These are phyloP conservation scores for Carex kokanica DNA, from an alignment of 176 grass and related monocot genomes.

Conservation along the genomic window DNA sequence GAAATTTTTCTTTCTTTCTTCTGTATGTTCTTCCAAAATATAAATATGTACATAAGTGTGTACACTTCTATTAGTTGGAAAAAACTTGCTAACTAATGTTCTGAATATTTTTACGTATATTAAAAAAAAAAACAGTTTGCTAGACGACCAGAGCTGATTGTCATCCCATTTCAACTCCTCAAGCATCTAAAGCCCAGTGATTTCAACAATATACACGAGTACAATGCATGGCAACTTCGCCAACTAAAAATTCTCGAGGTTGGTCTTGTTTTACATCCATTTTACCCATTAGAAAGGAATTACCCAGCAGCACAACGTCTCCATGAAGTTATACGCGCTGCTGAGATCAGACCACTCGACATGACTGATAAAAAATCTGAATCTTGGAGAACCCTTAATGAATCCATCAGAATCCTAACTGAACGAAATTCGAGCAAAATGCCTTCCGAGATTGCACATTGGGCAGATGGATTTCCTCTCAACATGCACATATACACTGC, in stretches of 20 bases:
- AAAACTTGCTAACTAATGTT: neutral
- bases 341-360: slow-evolving; percentile 29
- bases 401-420: slow-evolving; percentile 29
- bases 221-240: slow-evolving; percentile 55
- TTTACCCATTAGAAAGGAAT: slow-evolving; percentile 24
- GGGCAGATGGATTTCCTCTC: slow-evolving; percentile 65
- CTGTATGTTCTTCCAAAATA: neutral
- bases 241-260: slow-evolving; percentile 54
- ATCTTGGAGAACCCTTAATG: slow-evolving; percentile 35
- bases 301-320: slow-evolving; percentile 27
- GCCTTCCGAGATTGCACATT: slow-evolving; percentile 41
- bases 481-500: slow-evolving; percentile 63
- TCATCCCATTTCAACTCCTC: slow-evolving; percentile 65
- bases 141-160: slow-evolving; percentile 35
- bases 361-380: slow-evolving; percentile 42
- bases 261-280: slow-evolving; percentile 47
- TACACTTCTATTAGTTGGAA: neutral
- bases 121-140: slow-evolving; percentile 35
- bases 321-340: slow-evolving; percentile 24
- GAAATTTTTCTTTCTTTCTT: neutral
- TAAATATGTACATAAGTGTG: neutral
- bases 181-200: slow-evolving; percentile 49
- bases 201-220: slow-evolving; percentile 36
- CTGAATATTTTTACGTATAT: neutral
- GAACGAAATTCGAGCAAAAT: slow-evolving; percentile 32